Evolutionary conservation across 2,329 filamentous ascomycete genomes (phyloP).

Genomic region (Verticillium dahliae): DNA sequence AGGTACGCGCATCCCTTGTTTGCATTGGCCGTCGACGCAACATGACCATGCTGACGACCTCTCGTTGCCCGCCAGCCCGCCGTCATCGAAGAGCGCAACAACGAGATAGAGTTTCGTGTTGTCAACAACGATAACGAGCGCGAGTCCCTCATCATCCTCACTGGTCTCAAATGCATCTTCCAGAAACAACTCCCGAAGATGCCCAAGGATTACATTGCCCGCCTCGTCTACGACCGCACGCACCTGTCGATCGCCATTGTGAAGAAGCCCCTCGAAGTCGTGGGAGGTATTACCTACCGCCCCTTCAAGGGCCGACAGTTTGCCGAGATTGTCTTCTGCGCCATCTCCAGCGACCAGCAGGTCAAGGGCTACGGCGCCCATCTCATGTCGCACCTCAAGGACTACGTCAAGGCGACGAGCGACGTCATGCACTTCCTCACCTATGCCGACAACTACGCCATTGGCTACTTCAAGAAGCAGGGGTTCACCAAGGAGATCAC

Average conservation of each 20-base stretch:
- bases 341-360: conserved; percentile 94
- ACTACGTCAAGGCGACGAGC: conserved; percentile 95
- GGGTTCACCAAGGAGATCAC: conserved; percentile 99
- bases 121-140: conserved; percentile 92
- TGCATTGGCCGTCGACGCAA: background rate
- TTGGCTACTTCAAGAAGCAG: conserved; percentile 98
- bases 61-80: conserved; percentile 53
- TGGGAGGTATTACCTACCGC: conserved; percentile 93
- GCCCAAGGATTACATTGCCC: conserved; percentile 98
- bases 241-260: conserved; percentile 96
- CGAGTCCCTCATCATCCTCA: conserved; percentile 89
- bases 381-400: conserved; percentile 95
- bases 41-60: conserved; percentile 12
- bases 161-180: conserved; percentile 94
- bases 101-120: conserved; percentile 93
- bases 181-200: conserved; percentile 98
- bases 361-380: conserved; percentile 98
- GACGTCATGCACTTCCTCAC: conserved; percentile 98
- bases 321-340: conserved; percentile 97
- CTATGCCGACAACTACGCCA: conserved; percentile 98
- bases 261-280: conserved; percentile 92
- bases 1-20: conserved; percentile 39
- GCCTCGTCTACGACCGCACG: conserved; percentile 93
- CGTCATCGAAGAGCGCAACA: conserved; percentile 86
- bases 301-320: conserved; percentile 90